A percentile compares a stretch with the other conserved stretches of the same genome.
These are phyloP conservation scores for Trichosporon coremiiforme DNA, from an alignment of 1,284 basidiomycete species.

Conservation along the genomic window DNA sequence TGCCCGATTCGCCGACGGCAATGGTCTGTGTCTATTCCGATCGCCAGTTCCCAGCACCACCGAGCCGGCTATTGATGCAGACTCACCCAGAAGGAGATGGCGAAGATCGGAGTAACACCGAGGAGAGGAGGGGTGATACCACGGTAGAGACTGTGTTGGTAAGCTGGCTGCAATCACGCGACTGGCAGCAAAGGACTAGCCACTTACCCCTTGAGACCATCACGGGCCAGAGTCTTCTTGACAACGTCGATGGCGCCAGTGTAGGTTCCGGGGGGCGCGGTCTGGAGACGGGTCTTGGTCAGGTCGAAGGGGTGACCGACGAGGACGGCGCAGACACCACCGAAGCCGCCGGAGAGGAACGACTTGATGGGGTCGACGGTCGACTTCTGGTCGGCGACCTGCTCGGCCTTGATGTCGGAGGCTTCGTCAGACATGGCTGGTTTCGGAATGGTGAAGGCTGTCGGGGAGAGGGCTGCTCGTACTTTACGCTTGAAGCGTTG, in stretches of 20 bases:
- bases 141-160: conserved; percentile 73
- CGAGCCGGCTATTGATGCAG: too few species aligned
- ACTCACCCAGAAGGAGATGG: conserved; percentile 93
- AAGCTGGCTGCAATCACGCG: conserved; percentile 11
- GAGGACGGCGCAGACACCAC: conserved; percentile 62
- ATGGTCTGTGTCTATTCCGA: conserved; percentile 1
- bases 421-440: conserved; percentile 43
- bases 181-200: neutral
- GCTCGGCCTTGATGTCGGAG: conserved; percentile 39
- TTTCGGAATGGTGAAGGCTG: neutral
- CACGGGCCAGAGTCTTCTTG: conserved; percentile 80
- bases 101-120: conserved; percentile 98
- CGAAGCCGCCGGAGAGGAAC: conserved; percentile 88
- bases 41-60: neutral
- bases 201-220: conserved; percentile 82
- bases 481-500: conserved; percentile 7
- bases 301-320: conserved; percentile 96
- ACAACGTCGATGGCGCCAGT: conserved; percentile 93
- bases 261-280: conserved; percentile 85
- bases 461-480: neutral
- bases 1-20: conserved; percentile 19
- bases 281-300: conserved; percentile 94
- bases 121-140: conserved; percentile 94
- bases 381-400: conserved; percentile 35
- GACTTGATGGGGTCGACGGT: conserved; percentile 65